phyloP scores from a whole-genome alignment of 2,329 filamentous ascomycete species.

The Arthrinium phaeospermum region DNA sequence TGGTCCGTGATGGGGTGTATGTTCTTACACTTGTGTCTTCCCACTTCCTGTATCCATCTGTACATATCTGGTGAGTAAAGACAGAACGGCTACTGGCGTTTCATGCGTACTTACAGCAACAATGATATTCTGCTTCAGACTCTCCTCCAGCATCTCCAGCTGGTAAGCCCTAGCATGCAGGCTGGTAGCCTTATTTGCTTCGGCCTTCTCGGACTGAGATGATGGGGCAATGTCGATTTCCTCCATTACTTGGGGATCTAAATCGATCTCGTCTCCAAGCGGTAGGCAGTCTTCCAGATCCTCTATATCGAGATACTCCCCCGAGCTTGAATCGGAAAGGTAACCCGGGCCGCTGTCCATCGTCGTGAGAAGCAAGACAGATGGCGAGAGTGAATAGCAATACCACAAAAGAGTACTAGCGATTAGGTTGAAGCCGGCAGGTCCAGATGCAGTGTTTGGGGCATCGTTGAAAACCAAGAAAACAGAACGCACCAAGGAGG shows the following conservation, averaged over 20 bases:
- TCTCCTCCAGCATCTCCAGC: slow-evolving; percentile 75
- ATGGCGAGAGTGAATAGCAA: background rate
- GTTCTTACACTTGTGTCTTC: slow-evolving; percentile 75
- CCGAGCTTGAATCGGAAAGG: background rate
- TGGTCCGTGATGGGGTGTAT: background rate
- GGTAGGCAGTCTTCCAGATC: background rate
- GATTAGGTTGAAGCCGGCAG: background rate
- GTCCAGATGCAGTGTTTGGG: background rate
- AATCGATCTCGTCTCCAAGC: background rate
- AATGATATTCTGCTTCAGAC: slow-evolving; percentile 72
- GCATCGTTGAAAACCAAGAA: background rate
- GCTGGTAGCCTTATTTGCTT: slow-evolving; percentile 31
- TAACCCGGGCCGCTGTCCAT: background rate
- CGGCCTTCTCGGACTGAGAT: slow-evolving; percentile 18
- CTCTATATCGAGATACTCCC: background rate
- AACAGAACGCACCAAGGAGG: background rate
- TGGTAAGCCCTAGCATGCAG: slow-evolving; percentile 69
- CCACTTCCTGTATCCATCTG: slow-evolving; percentile 82
- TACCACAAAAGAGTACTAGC: background rate
- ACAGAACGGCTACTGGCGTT: background rate
- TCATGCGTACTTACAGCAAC: slow-evolving; percentile 60
- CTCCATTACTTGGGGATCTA: background rate
- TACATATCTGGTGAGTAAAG: slow-evolving; percentile 12
- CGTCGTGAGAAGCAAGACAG: background rate
- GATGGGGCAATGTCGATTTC: slow-evolving; percentile 3